Conservation (phyloP, 208 protist genomes). For the Trichomonas gallinae region DNA sequence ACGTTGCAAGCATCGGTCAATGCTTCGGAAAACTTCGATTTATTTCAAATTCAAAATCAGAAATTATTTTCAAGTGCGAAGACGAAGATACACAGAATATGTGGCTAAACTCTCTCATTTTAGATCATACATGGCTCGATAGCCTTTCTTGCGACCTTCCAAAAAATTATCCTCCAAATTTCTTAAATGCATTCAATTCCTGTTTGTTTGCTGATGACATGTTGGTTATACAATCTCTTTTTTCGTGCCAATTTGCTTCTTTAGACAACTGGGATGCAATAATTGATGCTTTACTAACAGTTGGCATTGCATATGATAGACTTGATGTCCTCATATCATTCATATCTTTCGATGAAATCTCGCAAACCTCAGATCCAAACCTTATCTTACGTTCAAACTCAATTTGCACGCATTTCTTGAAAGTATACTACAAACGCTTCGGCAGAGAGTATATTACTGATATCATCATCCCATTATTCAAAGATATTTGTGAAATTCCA, state of each 20-base stretch:
- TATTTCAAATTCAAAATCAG: neutral
- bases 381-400: neutral
- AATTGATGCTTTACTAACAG: neutral
- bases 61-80: neutral
- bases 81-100: neutral
- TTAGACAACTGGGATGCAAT: neutral
- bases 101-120: neutral
- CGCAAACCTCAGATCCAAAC: neutral
- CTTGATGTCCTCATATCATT: neutral
- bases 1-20: neutral
- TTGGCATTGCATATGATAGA: neutral
- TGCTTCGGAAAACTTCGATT: neutral
- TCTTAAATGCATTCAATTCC: neutral
- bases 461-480: neutral
- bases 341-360: neutral
- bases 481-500: neutral
- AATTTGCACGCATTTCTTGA: neutral
- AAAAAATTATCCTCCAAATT: neutral
- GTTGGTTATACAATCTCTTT: neutral
- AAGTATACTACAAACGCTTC: neutral
- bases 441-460: neutral
- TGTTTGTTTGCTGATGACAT: neutral
- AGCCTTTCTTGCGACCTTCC: neutral
- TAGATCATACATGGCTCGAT: neutral
- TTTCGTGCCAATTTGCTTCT: neutral